These are phyloP conservation scores for Sporisorium graminicola DNA, from an alignment of 1,284 basidiomycete genomes.

Conservation along the genomic window DNA sequence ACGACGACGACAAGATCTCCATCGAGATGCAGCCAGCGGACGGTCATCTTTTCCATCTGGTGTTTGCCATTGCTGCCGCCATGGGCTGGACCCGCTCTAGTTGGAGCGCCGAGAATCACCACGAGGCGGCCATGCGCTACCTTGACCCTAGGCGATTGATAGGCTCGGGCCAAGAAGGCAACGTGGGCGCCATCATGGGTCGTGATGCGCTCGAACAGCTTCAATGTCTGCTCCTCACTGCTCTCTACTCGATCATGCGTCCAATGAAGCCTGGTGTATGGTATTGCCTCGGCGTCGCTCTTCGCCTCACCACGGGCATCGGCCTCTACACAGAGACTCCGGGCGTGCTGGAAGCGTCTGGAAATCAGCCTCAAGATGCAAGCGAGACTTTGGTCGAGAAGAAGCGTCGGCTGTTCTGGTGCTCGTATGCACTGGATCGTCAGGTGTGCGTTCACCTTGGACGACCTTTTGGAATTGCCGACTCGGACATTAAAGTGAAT, in stretches of 20 bases:
- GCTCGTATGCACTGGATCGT: constrained; percentile 50
- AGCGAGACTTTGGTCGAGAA: constrained; percentile 38
- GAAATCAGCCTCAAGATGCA: constrained; percentile 15
- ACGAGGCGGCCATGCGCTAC: constrained; percentile 54
- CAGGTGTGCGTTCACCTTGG: constrained; percentile 53
- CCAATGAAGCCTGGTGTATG: constrained; percentile 51
- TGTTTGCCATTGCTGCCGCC: constrained; percentile 51
- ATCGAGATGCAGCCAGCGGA: constrained; percentile 53
- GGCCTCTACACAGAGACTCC: constrained; percentile 45
- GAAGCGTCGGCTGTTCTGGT: constrained; percentile 53
- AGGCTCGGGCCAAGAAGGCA: constrained; percentile 29
- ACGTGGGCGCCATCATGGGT: constrained; percentile 52
- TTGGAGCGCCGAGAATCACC: constrained; percentile 52
- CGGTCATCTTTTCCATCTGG: constrained; percentile 54
- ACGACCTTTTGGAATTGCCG: constrained; percentile 49
- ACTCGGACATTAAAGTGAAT: constrained; percentile 50
- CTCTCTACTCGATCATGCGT: constrained; percentile 55
- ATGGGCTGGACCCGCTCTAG: constrained; percentile 50
- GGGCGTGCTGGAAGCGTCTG: constrained; percentile 33
- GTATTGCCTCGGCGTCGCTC: constrained; percentile 50
- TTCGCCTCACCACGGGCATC: constrained; percentile 50
- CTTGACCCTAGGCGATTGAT: constrained; percentile 39
- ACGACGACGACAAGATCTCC: constrained; percentile 36
- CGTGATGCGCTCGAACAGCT: constrained; percentile 52
- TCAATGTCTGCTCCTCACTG: constrained; percentile 46